Conservation (phyloP, 164 flowering plant genomes). For the Kingdonia uniflora region DNA sequence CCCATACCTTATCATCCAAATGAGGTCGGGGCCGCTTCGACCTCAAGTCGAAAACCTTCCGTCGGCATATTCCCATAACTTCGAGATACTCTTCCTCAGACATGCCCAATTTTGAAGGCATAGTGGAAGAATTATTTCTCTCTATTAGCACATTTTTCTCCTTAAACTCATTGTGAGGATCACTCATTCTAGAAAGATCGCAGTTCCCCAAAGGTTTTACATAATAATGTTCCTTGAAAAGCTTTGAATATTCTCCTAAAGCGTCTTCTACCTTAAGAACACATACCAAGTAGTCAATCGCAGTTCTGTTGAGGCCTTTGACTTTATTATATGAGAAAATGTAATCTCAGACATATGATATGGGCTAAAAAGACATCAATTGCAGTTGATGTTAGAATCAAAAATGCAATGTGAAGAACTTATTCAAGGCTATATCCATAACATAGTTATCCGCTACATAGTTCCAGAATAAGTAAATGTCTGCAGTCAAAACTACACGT, state of each 20-base stretch:
- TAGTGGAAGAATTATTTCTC: constrained; percentile 35
- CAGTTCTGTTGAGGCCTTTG: too few species aligned
- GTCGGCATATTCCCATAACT: constrained; percentile 45
- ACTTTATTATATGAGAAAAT: too few species aligned
- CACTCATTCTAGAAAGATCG: constrained; percentile 85
- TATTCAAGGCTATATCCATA: too few species aligned
- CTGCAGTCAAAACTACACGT: too few species aligned
- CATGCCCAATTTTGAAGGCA: constrained; percentile 55
- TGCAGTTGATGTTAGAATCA: too few species aligned
- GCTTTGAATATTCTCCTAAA: constrained; percentile 56
- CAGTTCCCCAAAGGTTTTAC: constrained; percentile 78
- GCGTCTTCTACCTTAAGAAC: constrained; percentile 52
- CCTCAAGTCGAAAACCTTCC: constrained; percentile 58
- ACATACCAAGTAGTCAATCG: too few species aligned
- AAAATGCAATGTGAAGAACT: too few species aligned
- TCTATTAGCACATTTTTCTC: constrained; percentile 80
- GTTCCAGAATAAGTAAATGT: too few species aligned
- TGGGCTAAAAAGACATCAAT: too few species aligned
- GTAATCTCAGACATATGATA: too few species aligned
- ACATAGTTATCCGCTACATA: too few species aligned
- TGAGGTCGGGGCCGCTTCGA: constrained; percentile 73
- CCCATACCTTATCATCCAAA: constrained; percentile 84
- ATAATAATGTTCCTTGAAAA: constrained; percentile 79
- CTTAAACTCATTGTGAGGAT: constrained; percentile 79
- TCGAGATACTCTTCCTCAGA: constrained; percentile 47